A percentile compares a stretch with the other conserved stretches of the same genome.
Conservation (phyloP, 768 basidiomycete species). For the Lactifluus pinguis region DNA sequence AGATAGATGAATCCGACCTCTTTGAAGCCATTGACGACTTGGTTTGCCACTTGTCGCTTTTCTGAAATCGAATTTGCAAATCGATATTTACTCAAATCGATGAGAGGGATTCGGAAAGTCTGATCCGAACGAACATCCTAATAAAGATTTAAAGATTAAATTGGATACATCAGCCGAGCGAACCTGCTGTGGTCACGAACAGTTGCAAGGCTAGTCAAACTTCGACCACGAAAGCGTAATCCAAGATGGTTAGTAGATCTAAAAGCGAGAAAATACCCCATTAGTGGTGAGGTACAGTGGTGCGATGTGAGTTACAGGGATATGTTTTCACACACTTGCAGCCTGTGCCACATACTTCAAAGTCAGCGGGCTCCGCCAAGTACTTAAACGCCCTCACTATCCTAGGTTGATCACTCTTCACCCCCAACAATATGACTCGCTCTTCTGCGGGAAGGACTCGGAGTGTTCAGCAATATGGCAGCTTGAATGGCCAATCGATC, state of each 20-base stretch:
- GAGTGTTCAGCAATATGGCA: background rate
- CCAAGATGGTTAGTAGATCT: background rate
- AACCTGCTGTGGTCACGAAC: background rate
- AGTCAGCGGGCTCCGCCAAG: background rate
- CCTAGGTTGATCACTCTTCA: background rate
- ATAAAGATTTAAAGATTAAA: background rate
- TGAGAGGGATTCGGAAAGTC: slow-evolving; percentile 50
- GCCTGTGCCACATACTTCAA: background rate
- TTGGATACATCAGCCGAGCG: background rate
- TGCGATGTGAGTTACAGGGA: too few relatives aligned
- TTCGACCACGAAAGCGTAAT: background rate
- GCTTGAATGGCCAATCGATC: background rate
- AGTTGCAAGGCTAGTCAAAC: background rate
- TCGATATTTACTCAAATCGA: slow-evolving; percentile 68
- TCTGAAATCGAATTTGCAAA: slow-evolving; percentile 40
- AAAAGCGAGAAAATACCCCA: background rate
- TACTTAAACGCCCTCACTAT: background rate
- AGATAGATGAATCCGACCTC: slow-evolving; percentile 78
- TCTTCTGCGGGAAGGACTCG: background rate
- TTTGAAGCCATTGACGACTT: slow-evolving; percentile 71
- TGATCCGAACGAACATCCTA: slow-evolving; percentile 31
- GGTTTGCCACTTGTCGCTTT: slow-evolving; percentile 52
- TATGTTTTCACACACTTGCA: background rate
- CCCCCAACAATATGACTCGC: background rate
- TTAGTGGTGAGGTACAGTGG: background rate